Evolutionary conservation across 768 basidiomycete genomes (phyloP).

Genomic region (Hortiboletus flavorubellus): DNA sequence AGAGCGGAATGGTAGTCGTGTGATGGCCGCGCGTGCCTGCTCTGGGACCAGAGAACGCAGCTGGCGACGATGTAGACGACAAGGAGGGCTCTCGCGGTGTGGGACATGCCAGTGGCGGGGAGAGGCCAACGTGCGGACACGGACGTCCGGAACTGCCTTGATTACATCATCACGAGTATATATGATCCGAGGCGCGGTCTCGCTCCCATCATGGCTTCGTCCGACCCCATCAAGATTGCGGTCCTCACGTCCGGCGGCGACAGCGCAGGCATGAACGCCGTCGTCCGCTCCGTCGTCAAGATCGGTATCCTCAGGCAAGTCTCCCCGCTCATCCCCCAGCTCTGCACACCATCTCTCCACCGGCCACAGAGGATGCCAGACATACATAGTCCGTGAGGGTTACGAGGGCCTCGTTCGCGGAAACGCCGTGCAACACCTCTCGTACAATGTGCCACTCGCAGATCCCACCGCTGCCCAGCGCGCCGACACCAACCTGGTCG

Average conservation of each 20-base stretch:
- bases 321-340: too few relatives aligned
- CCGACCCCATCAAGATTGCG: constrained; percentile 72
- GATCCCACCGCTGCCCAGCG: constrained; percentile 18
- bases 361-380: constrained; percentile 74
- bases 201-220: too few relatives aligned
- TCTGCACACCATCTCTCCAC: too few relatives aligned
- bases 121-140: too few relatives aligned
- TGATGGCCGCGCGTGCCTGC: constrained; percentile 41
- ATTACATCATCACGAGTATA: constrained; percentile 14
- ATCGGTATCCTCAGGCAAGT: constrained; percentile 85
- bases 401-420: constrained; percentile 97
- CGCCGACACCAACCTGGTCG: constrained; percentile 45
- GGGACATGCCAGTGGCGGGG: constrained; percentile 39
- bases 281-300: constrained; percentile 91
- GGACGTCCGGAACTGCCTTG: too few relatives aligned
- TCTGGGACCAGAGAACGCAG: constrained; percentile 63
- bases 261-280: constrained; percentile 97
- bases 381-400: constrained; percentile 95
- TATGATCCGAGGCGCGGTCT: too few relatives aligned
- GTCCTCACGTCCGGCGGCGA: constrained; percentile 96
- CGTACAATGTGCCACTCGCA: constrained; percentile 30
- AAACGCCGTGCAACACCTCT: constrained; percentile 41
- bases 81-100: constrained; percentile 42
- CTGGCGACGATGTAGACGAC: constrained; percentile 51
- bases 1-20: neutral